Evolutionary conservation across 768 basidiomycete species (phyloP).

Genomic region (Scleroderma citrinum): DNA sequence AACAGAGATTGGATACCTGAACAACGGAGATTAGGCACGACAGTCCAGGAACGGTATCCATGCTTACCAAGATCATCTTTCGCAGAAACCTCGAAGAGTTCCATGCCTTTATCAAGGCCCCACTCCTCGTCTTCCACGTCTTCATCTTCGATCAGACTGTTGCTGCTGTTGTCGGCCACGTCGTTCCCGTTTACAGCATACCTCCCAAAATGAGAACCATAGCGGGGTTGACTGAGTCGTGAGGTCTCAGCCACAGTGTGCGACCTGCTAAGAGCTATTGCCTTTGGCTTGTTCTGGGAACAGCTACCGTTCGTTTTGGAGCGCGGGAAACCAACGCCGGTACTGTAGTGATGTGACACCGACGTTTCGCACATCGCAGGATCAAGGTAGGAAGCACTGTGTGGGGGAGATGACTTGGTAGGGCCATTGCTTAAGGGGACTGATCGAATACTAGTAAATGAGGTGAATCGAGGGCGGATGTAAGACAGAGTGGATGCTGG

Average conservation of each 20-base stretch:
- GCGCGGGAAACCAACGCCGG: conserved; percentile 40
- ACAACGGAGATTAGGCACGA: conserved; percentile 6
- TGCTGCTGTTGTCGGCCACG: conserved; percentile 54
- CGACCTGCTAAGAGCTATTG: conserved; percentile 15
- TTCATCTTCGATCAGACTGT: conserved; percentile 63
- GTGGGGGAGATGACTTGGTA: conserved; percentile 43
- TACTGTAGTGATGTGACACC: conserved; percentile 48
- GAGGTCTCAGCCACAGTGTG: conserved; percentile 34
- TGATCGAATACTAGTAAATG: conserved; percentile 51
- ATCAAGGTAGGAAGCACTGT: conserved; percentile 60
- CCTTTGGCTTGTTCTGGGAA: conserved; percentile 11
- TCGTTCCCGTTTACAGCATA: conserved; percentile 51
- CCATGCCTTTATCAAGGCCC: conserved; percentile 79
- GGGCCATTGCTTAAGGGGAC: conserved; percentile 46
- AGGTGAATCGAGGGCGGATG: conserved; percentile 31
- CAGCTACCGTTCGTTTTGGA: conserved; percentile 42
- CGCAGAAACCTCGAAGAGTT: conserved; percentile 86
- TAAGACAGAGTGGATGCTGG: conserved; percentile 33
- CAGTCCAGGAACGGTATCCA: conserved; percentile 5
- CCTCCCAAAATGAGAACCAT: conserved; percentile 50
- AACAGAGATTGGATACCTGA: conserved; percentile 80
- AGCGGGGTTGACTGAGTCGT: conserved; percentile 45
- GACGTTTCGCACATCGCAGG: conserved; percentile 48
- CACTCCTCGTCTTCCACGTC: conserved; percentile 53
- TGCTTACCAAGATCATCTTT: conserved; percentile 74